Evolutionary conservation across 345 rosid genomes (phyloP), one percentile per base, ranked within the genome.

Genomic region (Sapria himalayana): DNA sequence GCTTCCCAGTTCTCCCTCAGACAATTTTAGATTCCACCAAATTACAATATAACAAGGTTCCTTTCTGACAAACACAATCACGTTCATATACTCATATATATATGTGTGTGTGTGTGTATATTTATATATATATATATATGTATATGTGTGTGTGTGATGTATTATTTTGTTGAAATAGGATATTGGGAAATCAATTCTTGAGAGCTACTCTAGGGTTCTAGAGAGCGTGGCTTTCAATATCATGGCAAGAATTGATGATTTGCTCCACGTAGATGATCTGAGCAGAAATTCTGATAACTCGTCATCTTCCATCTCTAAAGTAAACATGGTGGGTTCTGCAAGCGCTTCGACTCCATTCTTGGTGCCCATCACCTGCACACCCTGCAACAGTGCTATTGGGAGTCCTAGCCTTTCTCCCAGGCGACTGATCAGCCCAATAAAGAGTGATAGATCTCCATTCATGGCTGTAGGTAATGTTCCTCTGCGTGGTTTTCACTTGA

Each of bases 171-270:
- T n/a, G n/a, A n/a, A 27, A 9, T 38, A 89, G 98, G 98, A 89
- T 67, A 76, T 84, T 7, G 95, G 98, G 19, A 89, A 89, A 62
- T 82, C 98, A 41, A 79, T 89, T 36, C 39, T 84, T 41, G 95
- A 89, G 72, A 76, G 92, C 69, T 89, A 82, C 61, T 79, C 95
- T 0, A 62, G 95, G 53, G 93, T 89, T 27, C 57, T 89, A 47
- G 98, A 89, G 62, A 79, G 98, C 62, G 62, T 89, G 40, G 86
- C 98, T 4, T 89, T 72, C 62, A 89, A 89, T 41, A 74, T 84
- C 0, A 72, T 89, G 1, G 93, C 98, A 18, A 78, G 98, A 5
- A 71, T 89, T 7, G 95, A 82, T 42, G 98, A 89, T 52, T 51
- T 84, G 31, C 79, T 89, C 32, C 73, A 79, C 25, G 92, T 89